Percentiles rank a stretch among this genome's conserved stretches.
Evolutionary conservation across 768 basidiomycete species (phyloP).

Genomic region (Lactarius hengduanensis): DNA sequence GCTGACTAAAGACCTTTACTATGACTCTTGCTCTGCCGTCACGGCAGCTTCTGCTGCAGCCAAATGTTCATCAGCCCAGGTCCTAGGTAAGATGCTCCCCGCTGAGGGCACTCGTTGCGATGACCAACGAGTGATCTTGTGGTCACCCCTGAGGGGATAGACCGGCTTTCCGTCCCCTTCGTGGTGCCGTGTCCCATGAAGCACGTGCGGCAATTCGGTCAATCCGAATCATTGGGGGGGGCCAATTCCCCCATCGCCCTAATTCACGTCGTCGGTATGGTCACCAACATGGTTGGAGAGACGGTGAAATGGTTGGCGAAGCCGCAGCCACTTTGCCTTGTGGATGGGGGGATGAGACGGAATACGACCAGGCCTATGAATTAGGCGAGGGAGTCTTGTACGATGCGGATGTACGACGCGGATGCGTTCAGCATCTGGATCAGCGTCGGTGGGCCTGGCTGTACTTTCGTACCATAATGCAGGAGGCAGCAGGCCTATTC

Average conservation of each 20-base stretch:
- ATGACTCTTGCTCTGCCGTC: background rate
- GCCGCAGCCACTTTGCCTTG: background rate
- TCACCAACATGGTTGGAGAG: background rate
- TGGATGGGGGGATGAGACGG: background rate
- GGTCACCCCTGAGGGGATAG: background rate
- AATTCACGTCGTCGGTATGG: background rate
- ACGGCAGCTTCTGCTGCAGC: background rate
- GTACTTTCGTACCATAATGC: background rate
- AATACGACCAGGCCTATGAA: background rate
- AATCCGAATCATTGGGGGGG: background rate
- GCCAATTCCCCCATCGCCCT: background rate
- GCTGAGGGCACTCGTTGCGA: background rate
- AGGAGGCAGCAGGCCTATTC: background rate
- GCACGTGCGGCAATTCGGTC: background rate
- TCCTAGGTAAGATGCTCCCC: background rate
- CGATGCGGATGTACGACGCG: background rate
- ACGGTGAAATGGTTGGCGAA: background rate
- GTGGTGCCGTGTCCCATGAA: background rate
- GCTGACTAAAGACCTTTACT: background rate
- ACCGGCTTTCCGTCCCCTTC: background rate
- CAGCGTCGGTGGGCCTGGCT: background rate
- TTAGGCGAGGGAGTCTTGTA: background rate
- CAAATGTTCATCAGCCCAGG: background rate
- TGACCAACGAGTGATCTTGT: background rate
- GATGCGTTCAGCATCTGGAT: background rate